phyloP scores from a whole-genome alignment of 208 protist species.

The Leishmania amazonensis region DNA sequence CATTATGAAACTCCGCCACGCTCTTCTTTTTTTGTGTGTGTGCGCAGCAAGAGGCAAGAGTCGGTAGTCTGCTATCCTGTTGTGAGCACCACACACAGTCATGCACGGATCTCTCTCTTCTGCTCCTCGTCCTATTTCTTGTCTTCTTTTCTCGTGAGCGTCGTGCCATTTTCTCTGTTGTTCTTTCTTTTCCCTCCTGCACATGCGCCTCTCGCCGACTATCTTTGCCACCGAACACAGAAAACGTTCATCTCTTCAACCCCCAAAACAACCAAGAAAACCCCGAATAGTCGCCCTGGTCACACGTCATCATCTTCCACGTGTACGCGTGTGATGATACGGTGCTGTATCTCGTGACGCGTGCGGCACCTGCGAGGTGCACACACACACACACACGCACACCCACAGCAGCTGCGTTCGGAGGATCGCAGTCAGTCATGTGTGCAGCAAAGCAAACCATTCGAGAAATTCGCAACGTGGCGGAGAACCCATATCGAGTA shows the following conservation, averaged over 20 bases:
- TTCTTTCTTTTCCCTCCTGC: neutral
- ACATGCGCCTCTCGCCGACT: neutral
- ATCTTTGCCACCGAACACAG: neutral
- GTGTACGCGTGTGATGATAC: neutral
- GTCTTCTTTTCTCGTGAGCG: neutral
- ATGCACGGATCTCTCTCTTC: neutral
- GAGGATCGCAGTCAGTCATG: neutral
- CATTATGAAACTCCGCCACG: neutral
- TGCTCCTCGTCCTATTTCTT: neutral
- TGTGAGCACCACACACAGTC: neutral
- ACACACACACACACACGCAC: constrained; percentile 6
- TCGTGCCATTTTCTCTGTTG: neutral
- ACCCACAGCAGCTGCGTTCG: neutral
- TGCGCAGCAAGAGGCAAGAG: neutral
- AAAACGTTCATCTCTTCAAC: neutral
- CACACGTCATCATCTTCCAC: neutral
- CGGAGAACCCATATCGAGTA: constrained; percentile 60
- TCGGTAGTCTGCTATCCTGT: neutral
- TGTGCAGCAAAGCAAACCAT: neutral
- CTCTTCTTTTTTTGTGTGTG: neutral
- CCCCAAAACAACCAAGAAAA: neutral
- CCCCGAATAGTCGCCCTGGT: neutral
- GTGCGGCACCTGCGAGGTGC: neutral
- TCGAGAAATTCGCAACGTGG: constrained; percentile 24
- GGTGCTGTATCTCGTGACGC: neutral